Base-by-base conservation (phyloP, 768 basidiomycete genomes). In the Tulasnella sp. region DNA sequence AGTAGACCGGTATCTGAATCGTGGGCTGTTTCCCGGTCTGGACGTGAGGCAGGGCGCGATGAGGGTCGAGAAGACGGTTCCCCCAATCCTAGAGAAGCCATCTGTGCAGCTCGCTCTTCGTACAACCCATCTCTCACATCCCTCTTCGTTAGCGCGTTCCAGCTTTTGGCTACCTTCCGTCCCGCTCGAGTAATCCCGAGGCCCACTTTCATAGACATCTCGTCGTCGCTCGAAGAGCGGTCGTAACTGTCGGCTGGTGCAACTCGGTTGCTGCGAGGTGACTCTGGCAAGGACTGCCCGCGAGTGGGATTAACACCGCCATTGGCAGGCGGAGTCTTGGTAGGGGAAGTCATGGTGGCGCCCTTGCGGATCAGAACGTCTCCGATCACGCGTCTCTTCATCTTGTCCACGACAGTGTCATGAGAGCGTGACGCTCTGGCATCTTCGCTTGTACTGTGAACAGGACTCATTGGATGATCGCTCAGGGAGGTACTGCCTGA, bases 71-170 rank as follows among this genome's bases (percentile, higher is more conserved):
- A 38, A 38, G 34, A 21, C 27, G 53, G 41, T 25, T 55, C 54
- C 4, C 43, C 27, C 12, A 7, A 2, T 22, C 54, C 43, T 11
- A 27, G 22, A 34, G 41, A 19, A 19, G 9, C 22, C 41, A 53
- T 17, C 9, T 38, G 52, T 31, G 34, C 38, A 4, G 34, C 54
- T 7, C 54, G 54, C 29, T 55, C 54, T 12, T 55, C 54, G 30
- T 55, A 55, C 54, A 55, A 29, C 24, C 44, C 42, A 24, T 38
- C 5, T 22, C 44, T 55, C 1, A n/a, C 19, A 45, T 55, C 41
- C 4, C 41, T 38, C 29, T 56, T 44, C 3, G 53, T 54, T 34
- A 54, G 41, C n/a, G 53, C 53, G 53, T 54, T 54, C 53, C 53
- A 54, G 27, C 53, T 54, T 21, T 42, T 17, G 25, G 53, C 53